Conservation (phyloP, 495 filamentous ascomycete genomes). For the Aspergillus asperescens region DNA sequence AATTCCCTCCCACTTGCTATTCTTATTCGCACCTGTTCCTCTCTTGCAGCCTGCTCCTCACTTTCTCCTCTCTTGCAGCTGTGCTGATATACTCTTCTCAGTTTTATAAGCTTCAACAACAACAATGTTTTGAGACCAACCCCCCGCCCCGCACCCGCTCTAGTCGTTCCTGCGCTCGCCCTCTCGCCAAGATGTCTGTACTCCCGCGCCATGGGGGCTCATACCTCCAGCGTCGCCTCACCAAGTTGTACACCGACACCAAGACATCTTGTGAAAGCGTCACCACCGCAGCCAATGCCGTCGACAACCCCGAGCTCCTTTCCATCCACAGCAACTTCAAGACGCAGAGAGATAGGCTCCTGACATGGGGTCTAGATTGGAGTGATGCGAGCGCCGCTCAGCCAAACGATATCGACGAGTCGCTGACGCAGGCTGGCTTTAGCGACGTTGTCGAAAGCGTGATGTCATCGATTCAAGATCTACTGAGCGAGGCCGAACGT, state of each 20-base stretch:
- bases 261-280: slow-evolving; percentile 83
- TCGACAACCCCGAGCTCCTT: slow-evolving; percentile 49
- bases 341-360: slow-evolving; percentile 57
- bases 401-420: slow-evolving; percentile 80
- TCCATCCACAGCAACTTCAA: slow-evolving; percentile 53
- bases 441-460: slow-evolving; percentile 85
- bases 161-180: slow-evolving; percentile 16
- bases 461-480: slow-evolving; percentile 82
- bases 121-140: slow-evolving; percentile 21
- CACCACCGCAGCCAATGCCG: slow-evolving; percentile 61
- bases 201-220: slow-evolving; percentile 41
- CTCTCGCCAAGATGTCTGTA: slow-evolving; percentile 42
- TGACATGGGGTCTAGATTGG: slow-evolving; percentile 90
- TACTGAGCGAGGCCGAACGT: slow-evolving; percentile 77
- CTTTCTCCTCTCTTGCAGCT: slow-evolving; percentile 7
- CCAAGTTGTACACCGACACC: slow-evolving; percentile 86
- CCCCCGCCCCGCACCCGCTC: slow-evolving; percentile 14
- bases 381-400: slow-evolving; percentile 61
- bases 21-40: slow-evolving; percentile 25
- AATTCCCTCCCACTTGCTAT: slow-evolving; percentile 36
- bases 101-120: not conserved
- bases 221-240: slow-evolving; percentile 63
- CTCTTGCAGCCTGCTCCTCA: slow-evolving; percentile 1
- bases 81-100: not conserved
- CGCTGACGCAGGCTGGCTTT: slow-evolving; percentile 73